These are phyloP conservation scores for Vigna trinervia DNA, from an alignment of 306 rosid genomes.

Conservation along the genomic window DNA sequence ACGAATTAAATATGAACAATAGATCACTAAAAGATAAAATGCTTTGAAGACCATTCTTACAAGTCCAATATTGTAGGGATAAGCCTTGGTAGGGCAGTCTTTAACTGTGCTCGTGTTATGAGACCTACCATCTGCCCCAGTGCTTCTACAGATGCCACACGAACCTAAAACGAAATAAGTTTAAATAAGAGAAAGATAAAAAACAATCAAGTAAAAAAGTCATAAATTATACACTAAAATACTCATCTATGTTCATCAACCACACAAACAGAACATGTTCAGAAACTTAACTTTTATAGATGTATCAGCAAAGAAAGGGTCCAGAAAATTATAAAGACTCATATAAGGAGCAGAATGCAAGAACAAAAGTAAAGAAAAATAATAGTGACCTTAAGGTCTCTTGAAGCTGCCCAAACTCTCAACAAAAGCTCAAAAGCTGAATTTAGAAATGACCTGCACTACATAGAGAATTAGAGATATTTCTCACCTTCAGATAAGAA, in stretches of 20 bases:
- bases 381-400: conserved; percentile 79
- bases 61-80: conserved; percentile 91
- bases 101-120: conserved; percentile 79
- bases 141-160: conserved; percentile 86
- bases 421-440: conserved; percentile 93
- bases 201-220: conserved; percentile 27
- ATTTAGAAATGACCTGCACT: conserved; percentile 94
- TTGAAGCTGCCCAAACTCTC: conserved; percentile 93
- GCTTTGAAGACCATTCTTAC: conserved; percentile 62
- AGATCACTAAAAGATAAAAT: conserved; percentile 31
- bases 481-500: conserved; percentile 53
- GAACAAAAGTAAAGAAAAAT: conserved; percentile 10
- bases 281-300: conserved; percentile 29
- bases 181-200: conserved; percentile 28
- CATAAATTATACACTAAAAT: conserved; percentile 26
- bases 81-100: conserved; percentile 89
- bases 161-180: conserved; percentile 61
- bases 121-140: conserved; percentile 96
- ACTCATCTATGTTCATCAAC: conserved; percentile 25
- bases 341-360: conserved; percentile 1
- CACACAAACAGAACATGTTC: conserved; percentile 30
- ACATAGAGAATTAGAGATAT: conserved; percentile 42
- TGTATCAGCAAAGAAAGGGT: background rate
- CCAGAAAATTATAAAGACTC: conserved; percentile 34
- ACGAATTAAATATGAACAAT: conserved; percentile 17